These are phyloP conservation scores for Terana coerulea DNA, from an alignment of 768 basidiomycete genomes.

Conservation along the genomic window DNA sequence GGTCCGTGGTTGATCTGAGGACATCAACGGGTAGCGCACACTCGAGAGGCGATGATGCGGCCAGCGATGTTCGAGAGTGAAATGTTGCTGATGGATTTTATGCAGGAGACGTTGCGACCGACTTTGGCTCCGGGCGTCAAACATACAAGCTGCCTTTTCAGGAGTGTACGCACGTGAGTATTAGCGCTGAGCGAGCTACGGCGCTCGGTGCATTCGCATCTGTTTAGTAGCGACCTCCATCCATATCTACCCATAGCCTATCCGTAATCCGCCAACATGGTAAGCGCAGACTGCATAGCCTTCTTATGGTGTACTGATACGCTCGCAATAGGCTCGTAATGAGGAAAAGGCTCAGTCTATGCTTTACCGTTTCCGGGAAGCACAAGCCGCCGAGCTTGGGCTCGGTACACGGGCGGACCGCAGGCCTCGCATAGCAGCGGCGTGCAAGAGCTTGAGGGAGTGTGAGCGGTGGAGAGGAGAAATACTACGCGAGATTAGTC, in stretches of 20 bases:
- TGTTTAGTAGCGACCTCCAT: not conserved
- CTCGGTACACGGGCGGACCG: constrained; percentile 80
- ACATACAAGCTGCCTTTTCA: constrained; percentile 5
- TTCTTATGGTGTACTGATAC: not conserved
- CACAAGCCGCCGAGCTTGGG: constrained; percentile 93
- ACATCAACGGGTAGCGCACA: too few species aligned
- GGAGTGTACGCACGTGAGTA: constrained; percentile 1
- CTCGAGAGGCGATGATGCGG: too few species aligned
- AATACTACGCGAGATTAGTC: constrained; percentile 87
- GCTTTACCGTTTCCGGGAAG: constrained; percentile 94
- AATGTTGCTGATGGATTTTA: not conserved
- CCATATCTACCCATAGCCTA: not conserved
- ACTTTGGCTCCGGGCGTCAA: constrained; percentile 1
- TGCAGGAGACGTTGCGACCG: not conserved
- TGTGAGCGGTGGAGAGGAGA: constrained; percentile 97
- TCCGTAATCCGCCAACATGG: constrained; percentile 3
- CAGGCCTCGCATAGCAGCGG: constrained; percentile 89
- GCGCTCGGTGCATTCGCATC: not conserved
- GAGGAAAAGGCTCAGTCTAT: constrained; percentile 97
- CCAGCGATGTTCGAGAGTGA: too few species aligned
- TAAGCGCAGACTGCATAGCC: too few species aligned
- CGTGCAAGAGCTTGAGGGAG: constrained; percentile 87
- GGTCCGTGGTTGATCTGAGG: too few species aligned
- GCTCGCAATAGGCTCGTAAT: constrained; percentile 78
- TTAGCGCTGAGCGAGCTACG: not conserved